Percentiles rank a stretch among this genome's conserved stretches.
Conservation (phyloP, 306 rosid species). For the Carpinus viminea region DNA sequence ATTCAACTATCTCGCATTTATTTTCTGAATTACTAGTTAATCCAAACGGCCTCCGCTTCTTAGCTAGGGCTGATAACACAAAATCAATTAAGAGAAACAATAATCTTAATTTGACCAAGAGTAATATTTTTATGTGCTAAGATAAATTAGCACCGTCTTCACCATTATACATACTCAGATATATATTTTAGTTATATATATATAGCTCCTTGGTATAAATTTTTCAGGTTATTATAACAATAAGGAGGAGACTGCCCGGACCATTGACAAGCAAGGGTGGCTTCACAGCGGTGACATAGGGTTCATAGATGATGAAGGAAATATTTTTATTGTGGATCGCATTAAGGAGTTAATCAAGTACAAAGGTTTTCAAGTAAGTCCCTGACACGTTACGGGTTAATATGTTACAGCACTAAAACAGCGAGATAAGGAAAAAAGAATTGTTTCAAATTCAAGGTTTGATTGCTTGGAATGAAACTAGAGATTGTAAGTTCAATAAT, state of each 20-base stretch:
- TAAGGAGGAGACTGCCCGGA: conserved; percentile 69
- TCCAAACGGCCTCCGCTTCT: too few relatives aligned
- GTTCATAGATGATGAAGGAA: conserved; percentile 75
- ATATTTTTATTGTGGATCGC: conserved; percentile 66
- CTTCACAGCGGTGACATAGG: conserved; percentile 91
- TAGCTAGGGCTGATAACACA: too few relatives aligned
- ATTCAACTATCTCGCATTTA: too few relatives aligned
- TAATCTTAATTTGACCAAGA: too few relatives aligned
- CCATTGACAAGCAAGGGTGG: conserved; percentile 82
- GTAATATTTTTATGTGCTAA: not conserved
- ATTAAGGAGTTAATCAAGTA: conserved; percentile 56
- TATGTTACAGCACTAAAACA: too few relatives aligned
- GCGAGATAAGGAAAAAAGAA: not conserved
- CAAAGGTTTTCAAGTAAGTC: conserved; percentile 64
- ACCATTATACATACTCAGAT: not conserved
- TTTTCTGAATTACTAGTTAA: too few relatives aligned
- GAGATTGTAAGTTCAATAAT: too few relatives aligned
- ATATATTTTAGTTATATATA: not conserved
- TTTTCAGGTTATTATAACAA: conserved; percentile 73
- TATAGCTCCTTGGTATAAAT: not conserved
- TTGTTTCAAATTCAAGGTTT: too few relatives aligned
- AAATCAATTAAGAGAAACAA: too few relatives aligned
- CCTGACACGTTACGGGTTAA: not conserved
- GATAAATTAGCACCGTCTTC: not conserved
- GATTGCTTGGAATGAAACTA: too few relatives aligned